Base-by-base conservation (phyloP, 139 green algal genomes). In the Tetraselmis chui region DNA sequence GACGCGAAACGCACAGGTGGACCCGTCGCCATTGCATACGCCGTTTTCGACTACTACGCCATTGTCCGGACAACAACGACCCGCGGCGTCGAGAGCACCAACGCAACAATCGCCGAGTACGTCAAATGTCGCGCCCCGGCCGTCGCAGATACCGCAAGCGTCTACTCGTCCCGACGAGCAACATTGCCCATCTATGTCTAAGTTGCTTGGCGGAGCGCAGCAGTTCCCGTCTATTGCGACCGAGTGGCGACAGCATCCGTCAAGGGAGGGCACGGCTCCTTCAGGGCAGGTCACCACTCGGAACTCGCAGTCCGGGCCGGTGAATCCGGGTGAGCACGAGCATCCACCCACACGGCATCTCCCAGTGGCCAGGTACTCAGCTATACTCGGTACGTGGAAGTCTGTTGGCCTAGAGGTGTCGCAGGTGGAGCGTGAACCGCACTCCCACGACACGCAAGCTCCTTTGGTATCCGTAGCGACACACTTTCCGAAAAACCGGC, bases 141-240 rank as follows among this genome's bases (percentile, higher is more conserved):
- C 89, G 29, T 79, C 84, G 76, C 89, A 92, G 23, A 88, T 30
- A 29, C 89, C 89, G 77, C 88, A 92, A 18, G 81, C 89, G 27
- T 92, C 89, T 31, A 91, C 23, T 18, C 2, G 75, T 2, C 32
- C 30, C 5, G 28, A n/a, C 23, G 59, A 25, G 75, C 89, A 92
- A 86, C 89, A 92, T 23, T 32, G 28, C 18, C 87, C 89, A 11
- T 2, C 28, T 0, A 30, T 79, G 79, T 92, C 89, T 2, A 91
- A 81, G 0, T 24, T 28, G 11, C 80, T 28, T 23, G 77, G 80
- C 2, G 28, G 30, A 2, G 76, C 24, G 76, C 88, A 91, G 82
- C 88, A 91, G 29, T 5, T 59, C 45, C 87, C 86, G 0, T 23
- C 22, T 0, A 30, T 22, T 45, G 88, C 83, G 2, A 88, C 77